These are phyloP conservation scores for Neurospora sublineolata DNA, from an alignment of 495 filamentous ascomycete genomes.

Conservation along the genomic window DNA sequence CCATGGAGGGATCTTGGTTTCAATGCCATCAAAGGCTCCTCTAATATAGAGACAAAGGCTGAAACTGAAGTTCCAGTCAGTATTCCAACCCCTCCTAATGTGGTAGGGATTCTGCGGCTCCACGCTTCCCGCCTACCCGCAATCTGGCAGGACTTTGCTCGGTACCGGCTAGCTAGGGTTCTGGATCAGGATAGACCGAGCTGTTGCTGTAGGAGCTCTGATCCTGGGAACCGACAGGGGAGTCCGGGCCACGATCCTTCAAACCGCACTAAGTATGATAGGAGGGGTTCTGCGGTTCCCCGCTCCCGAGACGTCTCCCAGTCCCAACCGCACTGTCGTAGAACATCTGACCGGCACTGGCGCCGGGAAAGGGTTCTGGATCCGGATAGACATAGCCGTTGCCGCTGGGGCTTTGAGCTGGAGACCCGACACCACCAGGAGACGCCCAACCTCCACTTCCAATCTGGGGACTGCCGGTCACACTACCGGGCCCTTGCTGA, in stretches of 20 bases:
- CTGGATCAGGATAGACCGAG: not conserved
- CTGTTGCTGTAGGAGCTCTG: not conserved
- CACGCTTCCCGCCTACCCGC: not conserved
- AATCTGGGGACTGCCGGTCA: constrained; percentile 61
- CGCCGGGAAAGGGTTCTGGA: constrained; percentile 46
- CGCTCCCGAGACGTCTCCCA: constrained; percentile 54
- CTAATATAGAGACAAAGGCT: not conserved
- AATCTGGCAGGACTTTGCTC: not conserved
- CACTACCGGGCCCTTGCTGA: constrained; percentile 55
- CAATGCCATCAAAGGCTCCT: not conserved
- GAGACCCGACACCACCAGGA: constrained; percentile 55
- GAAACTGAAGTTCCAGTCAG: not conserved
- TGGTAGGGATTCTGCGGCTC: not conserved
- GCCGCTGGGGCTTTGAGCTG: constrained; percentile 44
- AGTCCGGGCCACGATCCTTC: constrained; percentile 24
- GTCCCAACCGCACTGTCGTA: constrained; percentile 48
- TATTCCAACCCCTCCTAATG: not conserved
- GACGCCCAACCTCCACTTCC: constrained; percentile 63
- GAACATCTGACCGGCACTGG: constrained; percentile 48
- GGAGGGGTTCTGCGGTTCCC: constrained; percentile 49
- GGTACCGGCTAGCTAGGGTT: not conserved
- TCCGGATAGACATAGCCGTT: constrained; percentile 62
- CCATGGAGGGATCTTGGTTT: not conserved
- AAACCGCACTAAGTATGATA: constrained; percentile 32
- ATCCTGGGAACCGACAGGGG: constrained; percentile 29